Evolutionary conservation across 164 flowering plant species (phyloP).

Genomic region (Santalum album): DNA sequence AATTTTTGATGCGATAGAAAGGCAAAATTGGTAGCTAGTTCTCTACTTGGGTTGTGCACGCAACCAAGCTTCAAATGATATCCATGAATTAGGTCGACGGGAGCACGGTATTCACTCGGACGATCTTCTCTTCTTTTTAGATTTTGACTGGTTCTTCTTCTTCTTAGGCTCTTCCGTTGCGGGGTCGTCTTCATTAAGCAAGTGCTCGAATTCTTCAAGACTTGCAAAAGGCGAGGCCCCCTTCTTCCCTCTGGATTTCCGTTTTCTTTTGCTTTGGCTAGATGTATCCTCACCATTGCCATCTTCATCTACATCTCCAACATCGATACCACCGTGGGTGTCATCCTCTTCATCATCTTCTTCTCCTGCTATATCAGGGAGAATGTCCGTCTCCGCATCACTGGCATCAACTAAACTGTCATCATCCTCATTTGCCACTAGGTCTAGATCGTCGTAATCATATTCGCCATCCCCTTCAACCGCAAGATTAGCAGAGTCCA

Average conservation of each 20-base stretch:
- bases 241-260: slow-evolving; percentile 26
- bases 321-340: slow-evolving; percentile 5
- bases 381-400: slow-evolving; percentile 49
- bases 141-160: slow-evolving; percentile 18
- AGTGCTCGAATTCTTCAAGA: slow-evolving; percentile 74
- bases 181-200: slow-evolving; percentile 36
- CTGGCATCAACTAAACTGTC: slow-evolving; percentile 64
- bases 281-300: slow-evolving; percentile 14
- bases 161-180: slow-evolving; percentile 9
- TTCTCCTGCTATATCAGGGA: slow-evolving; percentile 27
- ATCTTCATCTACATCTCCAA: slow-evolving; percentile 19
- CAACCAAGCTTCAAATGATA: too few relatives aligned
- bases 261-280: slow-evolving; percentile 29
- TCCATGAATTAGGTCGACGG: neutral
- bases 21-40: too few relatives aligned
- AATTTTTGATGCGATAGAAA: too few relatives aligned
- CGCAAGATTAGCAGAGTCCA: slow-evolving; percentile 35
- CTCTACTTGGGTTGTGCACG: too few relatives aligned
- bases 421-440: slow-evolving; percentile 63
- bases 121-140: slow-evolving; percentile 21
- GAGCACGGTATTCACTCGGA: slow-evolving; percentile 15
- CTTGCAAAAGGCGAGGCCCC: slow-evolving; percentile 82
- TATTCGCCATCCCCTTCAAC: slow-evolving; percentile 51
- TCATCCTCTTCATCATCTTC: slow-evolving; percentile 6
- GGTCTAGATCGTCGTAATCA: slow-evolving; percentile 75